Evolutionary conservation across 768 basidiomycete genomes (phyloP), one percentile per base, ranked within the genome.

Genomic region (Agrocybe praecox): DNA sequence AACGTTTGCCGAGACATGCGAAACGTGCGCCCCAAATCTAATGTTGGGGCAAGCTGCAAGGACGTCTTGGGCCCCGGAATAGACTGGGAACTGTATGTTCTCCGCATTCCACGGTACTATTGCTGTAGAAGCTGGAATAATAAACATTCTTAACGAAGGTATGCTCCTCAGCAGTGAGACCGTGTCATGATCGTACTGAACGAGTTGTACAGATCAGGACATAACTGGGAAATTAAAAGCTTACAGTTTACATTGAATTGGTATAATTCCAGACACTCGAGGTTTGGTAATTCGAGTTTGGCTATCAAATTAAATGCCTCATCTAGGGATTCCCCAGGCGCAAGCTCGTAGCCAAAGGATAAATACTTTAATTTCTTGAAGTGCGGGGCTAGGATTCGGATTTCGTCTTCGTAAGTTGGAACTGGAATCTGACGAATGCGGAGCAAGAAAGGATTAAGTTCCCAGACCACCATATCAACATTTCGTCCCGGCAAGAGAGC

Each of bases 361-460:
- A 55, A 46, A 24, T 55, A 55, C 40, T 47, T 55, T 21, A 55
- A 23, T 4, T 49, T 19, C 15, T 40, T 17, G 46, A 55, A 55
- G 36, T 40, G 10, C 3, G 46, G 53, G 14, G 53, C 32, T 17
- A 49, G 24, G 21, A 22, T 34, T 15, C 32, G 29, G 1, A 40
- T 24, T 36, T 22, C 44, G 21, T 46, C 29, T 15, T 33, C 32
- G 26, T 43, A 42, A 12, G 21, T 12, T 6, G 22, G 18, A 40
- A 14, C 36, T 15, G 36, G 36, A 15, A 5, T 29, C 9, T 29
- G 26, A 29, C 14, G 36, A 6, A 40, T n/a, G 23, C 4, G 2
- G n/a, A 44, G 45, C 18, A 33, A 29, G 6, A 42, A 33, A 8
- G 19, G 23, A 12, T 53, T 29, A 22, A 46, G 24, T 22, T 42